Evolutionary conservation across 1,284 basidiomycete genomes (phyloP).

Genomic region (Kalmanozyma brasiliensis): DNA sequence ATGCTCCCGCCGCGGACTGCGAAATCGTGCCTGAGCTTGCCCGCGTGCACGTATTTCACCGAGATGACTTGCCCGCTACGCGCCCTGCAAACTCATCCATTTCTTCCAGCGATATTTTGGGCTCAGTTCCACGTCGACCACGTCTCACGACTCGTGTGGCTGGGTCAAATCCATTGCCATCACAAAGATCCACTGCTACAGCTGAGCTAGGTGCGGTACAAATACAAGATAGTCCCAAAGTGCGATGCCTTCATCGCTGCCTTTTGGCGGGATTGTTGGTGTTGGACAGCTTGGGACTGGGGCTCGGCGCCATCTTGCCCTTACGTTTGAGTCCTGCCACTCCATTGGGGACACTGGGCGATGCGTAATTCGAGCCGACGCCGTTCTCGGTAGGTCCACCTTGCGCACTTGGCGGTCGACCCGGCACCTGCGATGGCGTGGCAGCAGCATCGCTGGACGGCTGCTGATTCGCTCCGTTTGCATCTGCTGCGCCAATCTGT

Average conservation of each 20-base stretch:
- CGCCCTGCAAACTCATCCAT: background rate
- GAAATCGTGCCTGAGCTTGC: background rate
- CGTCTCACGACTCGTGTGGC: background rate
- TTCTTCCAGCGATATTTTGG: too few relatives aligned
- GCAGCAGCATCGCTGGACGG: constrained; percentile 6
- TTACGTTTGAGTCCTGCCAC: constrained; percentile 34
- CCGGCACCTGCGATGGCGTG: constrained; percentile 24
- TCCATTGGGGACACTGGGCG: constrained; percentile 32
- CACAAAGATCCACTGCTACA: background rate
- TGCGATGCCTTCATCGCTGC: constrained; percentile 20
- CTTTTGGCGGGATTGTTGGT: constrained; percentile 38
- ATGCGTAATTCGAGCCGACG: constrained; percentile 26
- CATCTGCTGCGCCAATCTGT: constrained; percentile 12
- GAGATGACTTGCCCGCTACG: background rate
- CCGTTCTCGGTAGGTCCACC: constrained; percentile 27
- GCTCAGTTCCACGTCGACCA: constrained; percentile 1
- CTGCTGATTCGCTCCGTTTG: constrained; percentile 12
- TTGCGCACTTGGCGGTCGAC: constrained; percentile 38
- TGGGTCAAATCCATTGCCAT: background rate
- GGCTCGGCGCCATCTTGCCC: constrained; percentile 43
- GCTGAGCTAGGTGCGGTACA: constrained; percentile 5
- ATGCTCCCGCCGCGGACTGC: too few relatives aligned
- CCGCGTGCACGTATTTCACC: background rate
- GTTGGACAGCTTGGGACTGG: constrained; percentile 40
- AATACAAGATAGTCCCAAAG: constrained; percentile 3